These are phyloP conservation scores for Pseudopediastrum boryanum DNA, from an alignment of 139 green algal genomes.

Conservation along the genomic window DNA sequence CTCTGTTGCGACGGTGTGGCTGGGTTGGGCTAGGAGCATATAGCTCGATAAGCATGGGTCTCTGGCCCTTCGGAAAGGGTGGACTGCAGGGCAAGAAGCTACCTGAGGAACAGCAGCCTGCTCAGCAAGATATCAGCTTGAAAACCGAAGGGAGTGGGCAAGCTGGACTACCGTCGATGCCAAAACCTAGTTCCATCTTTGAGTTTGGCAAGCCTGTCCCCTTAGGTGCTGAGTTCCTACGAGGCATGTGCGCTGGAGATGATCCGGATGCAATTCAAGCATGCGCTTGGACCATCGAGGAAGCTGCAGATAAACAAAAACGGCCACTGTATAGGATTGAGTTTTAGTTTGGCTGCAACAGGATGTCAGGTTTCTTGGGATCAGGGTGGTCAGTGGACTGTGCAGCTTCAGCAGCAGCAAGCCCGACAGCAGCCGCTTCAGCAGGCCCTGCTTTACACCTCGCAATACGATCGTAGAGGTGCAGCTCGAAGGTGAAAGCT, in stretches of 20 bases:
- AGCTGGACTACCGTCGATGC: background rate
- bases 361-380: too few relatives aligned
- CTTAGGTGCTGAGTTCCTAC: constrained; percentile 39
- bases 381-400: too few relatives aligned
- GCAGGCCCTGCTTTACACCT: too few relatives aligned
- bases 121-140: background rate
- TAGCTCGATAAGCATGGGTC: too few relatives aligned
- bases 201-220: constrained; percentile 53
- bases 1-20: too few relatives aligned
- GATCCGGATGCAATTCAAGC: constrained; percentile 67
- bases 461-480: too few relatives aligned
- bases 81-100: constrained; percentile 19
- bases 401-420: too few relatives aligned
- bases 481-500: too few relatives aligned
- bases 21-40: too few relatives aligned
- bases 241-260: constrained; percentile 55
- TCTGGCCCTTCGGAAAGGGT: constrained; percentile 27
- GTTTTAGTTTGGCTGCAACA: constrained; percentile 10
- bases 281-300: constrained; percentile 61
- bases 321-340: constrained; percentile 32
- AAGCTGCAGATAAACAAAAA: constrained; percentile 34
- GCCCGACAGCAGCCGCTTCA: too few relatives aligned
- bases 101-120: constrained; percentile 12
- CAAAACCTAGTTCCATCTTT: constrained; percentile 54
- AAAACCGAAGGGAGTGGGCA: background rate